Percentiles rank a stretch among this genome's conserved stretches.
Evolutionary conservation across 2,329 filamentous ascomycete genomes (phyloP).

Genomic region (Xylariaceae sp.): DNA sequence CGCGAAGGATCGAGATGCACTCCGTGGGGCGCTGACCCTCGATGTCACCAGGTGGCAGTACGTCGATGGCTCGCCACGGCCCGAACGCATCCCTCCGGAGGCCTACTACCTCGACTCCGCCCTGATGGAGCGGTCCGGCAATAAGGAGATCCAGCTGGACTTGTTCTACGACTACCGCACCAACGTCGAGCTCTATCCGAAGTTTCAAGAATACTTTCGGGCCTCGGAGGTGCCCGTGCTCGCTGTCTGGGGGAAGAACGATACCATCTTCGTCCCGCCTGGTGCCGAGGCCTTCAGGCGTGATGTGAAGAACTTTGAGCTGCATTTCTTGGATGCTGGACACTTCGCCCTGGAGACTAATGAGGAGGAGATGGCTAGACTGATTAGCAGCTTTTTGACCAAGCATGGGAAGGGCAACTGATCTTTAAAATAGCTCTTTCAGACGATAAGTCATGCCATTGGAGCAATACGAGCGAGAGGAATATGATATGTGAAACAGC

Average conservation of each 20-base stretch:
- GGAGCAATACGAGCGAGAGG: no score
- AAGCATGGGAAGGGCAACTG: no score
- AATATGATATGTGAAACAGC: no score
- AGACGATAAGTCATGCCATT: no score
- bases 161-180: slow-evolving; percentile 47
- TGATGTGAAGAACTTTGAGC: slow-evolving; percentile 40
- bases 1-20: slow-evolving; percentile 26
- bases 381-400: no score
- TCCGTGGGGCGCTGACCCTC: slow-evolving; percentile 29
- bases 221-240: slow-evolving; percentile 43
- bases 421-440: no score
- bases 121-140: slow-evolving; percentile 40
- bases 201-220: slow-evolving; percentile 48
- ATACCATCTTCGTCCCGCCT: slow-evolving; percentile 39
- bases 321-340: slow-evolving; percentile 45
- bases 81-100: slow-evolving; percentile 32
- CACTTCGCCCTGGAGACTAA: slow-evolving; percentile 44
- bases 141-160: slow-evolving; percentile 46
- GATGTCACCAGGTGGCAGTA: slow-evolving; percentile 38
- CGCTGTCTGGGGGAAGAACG: slow-evolving; percentile 52
- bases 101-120: slow-evolving; percentile 44
- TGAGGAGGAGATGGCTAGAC: no score
- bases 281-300: slow-evolving; percentile 47
- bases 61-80: slow-evolving; percentile 28
- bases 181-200: slow-evolving; percentile 46